A percentile compares a stretch with the other conserved stretches of the same genome.
These are phyloP conservation scores for Parietaria judaica DNA, from an alignment of 306 rosid genomes.

Conservation along the genomic window DNA sequence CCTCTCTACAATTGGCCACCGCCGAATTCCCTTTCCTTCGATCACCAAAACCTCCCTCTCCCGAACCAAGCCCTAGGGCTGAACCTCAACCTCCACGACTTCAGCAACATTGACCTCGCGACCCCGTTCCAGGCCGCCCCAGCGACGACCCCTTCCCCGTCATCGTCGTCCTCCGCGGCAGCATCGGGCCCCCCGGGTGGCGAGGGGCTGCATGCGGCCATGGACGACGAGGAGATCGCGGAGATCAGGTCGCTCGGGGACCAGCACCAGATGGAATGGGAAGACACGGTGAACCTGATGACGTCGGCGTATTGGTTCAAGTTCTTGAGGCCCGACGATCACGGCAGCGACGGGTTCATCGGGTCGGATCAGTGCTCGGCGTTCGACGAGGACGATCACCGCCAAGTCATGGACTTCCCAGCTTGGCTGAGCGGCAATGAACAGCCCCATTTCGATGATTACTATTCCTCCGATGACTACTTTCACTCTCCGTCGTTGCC, in stretches of 20 bases:
- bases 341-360: slow-evolving; percentile 19
- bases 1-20: slow-evolving; percentile 23
- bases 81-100: slow-evolving; percentile 74
- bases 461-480: slow-evolving; percentile 37
- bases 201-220: slow-evolving; percentile 37
- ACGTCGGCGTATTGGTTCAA: slow-evolving; percentile 86
- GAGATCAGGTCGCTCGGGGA: slow-evolving; percentile 77
- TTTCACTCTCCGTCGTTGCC: slow-evolving; percentile 58
- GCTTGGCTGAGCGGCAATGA: slow-evolving; percentile 67
- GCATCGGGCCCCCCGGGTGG: slow-evolving; percentile 22
- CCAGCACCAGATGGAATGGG: slow-evolving; percentile 78
- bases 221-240: slow-evolving; percentile 79
- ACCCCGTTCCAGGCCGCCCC: slow-evolving; percentile 31
- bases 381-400: slow-evolving; percentile 28
- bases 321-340: slow-evolving; percentile 42
- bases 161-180: slow-evolving; percentile 36
- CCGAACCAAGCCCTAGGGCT: slow-evolving; percentile 74
- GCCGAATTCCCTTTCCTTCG: slow-evolving; percentile 17
- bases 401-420: slow-evolving; percentile 52
- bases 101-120: slow-evolving; percentile 38
- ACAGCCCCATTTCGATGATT: slow-evolving; percentile 29
- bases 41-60: slow-evolving; percentile 37
- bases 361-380: slow-evolving; percentile 12
- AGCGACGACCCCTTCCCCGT: slow-evolving; percentile 37
- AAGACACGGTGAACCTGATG: slow-evolving; percentile 61